These are phyloP conservation scores for Stentor roeselii DNA, from an alignment of 73 alveolate genomes.

Conservation along the genomic window DNA sequence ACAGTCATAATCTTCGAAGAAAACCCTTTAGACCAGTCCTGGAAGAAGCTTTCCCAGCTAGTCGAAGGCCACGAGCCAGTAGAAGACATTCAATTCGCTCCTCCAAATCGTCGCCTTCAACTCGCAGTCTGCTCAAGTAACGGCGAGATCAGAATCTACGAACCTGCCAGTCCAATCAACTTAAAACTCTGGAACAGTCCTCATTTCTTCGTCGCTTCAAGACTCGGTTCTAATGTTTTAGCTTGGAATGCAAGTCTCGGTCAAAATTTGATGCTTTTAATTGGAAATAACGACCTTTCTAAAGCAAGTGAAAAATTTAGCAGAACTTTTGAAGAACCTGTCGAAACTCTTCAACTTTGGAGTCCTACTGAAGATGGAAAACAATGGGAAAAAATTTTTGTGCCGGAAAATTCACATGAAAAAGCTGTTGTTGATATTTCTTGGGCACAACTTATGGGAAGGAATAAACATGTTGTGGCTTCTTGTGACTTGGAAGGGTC, in stretches of 20 bases:
- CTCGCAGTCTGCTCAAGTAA: conserved; percentile 26
- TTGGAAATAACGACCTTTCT: neutral
- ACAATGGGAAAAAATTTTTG: neutral
- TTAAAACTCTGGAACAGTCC: neutral
- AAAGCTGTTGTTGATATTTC: conserved; percentile 1
- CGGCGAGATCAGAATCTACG: conserved; percentile 14
- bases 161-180: neutral
- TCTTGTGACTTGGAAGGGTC: neutral
- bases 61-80: conserved; percentile 35
- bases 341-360: conserved; percentile 16
- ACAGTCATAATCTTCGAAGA: conserved; percentile 40
- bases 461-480: conserved; percentile 18
- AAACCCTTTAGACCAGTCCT: conserved; percentile 27
- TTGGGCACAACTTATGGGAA: conserved; percentile 29
- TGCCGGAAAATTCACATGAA: conserved; percentile 9
- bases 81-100: conserved; percentile 31
- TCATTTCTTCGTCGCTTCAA: neutral
- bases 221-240: neutral
- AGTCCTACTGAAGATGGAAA: conserved; percentile 7
- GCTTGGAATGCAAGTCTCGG: conserved; percentile 28
- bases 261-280: neutral
- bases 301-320: conserved; percentile 1
- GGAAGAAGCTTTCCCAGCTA: neutral
- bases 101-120: neutral
- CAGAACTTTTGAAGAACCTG: neutral